Evolutionary conservation across 306 rosid genomes (phyloP).

Genomic region (Medicago arabica): DNA sequence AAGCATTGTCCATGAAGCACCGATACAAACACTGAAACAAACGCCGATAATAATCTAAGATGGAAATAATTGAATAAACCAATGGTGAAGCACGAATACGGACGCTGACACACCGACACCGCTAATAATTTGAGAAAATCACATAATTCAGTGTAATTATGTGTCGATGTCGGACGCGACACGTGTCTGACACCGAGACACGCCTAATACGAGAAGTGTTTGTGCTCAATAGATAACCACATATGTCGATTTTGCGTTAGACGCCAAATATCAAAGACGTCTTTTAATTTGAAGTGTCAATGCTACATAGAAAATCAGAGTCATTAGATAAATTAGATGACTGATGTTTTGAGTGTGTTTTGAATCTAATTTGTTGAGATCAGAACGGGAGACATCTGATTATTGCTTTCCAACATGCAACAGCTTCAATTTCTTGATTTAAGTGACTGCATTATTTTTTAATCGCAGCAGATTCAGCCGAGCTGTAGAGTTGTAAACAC

Average conservation of each 20-base stretch:
- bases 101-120: too few species aligned
- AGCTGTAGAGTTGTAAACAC: not conserved
- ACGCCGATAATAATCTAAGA: not conserved
- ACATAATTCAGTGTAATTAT: too few species aligned
- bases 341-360: not conserved
- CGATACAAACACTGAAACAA: not conserved
- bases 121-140: too few species aligned
- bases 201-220: too few species aligned
- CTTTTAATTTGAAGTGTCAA: not conserved
- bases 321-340: not conserved
- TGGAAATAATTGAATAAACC: not conserved
- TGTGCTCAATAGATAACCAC: not conserved
- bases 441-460: not conserved
- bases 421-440: not conserved
- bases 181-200: too few species aligned
- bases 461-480: not conserved
- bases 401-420: not conserved
- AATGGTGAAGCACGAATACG: too few species aligned
- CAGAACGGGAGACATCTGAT: too few species aligned
- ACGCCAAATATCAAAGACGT: not conserved
- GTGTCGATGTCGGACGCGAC: too few species aligned
- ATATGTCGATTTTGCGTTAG: not conserved
- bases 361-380: not conserved
- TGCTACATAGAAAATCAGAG: not conserved
- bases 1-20: not conserved